Evolutionary conservation across 129 eudicot species (phyloP), one percentile per base, ranked within the genome.

Genomic region (Tanacetum coccineum): DNA sequence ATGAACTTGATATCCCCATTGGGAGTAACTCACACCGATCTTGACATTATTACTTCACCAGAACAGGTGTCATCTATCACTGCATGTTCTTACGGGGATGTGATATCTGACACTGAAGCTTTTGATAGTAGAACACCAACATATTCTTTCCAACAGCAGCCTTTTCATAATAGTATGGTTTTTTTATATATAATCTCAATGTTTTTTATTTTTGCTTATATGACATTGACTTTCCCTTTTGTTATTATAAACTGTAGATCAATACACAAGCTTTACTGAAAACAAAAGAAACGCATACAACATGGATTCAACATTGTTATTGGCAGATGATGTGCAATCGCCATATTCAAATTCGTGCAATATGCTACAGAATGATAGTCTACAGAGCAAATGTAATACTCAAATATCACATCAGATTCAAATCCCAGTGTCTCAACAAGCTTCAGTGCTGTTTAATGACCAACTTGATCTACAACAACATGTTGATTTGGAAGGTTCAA

Each of bases 51-150:
- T 68, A 40, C 82, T 62, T 86, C 87, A 70, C 86, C 84, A 19
- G 84, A 79, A 70, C 84, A 73, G 30, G 78, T 74, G 47, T 85
- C 91, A 46, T 65, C 84, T 48, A 59, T 85, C 68, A 81, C 85
- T 9, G 77, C 70, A 18, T 74, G 79, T 74, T 87, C 87, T 67
- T 68, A 79, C 39, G 70, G 71, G 32, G 85, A 79, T 59, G 57
- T 72, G 45, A n/a, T 58, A 67, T 67, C 83, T 22, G 79, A 75
- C 64, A 59, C 72, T 36, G 83, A 77, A 79, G 72, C 75, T 64
- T 74, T 66, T 74, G 87, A 81, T 26, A 69, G 66, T 64, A 83
- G 79, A 54, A 36, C 79, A 49, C 58, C 60, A 18, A 60, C 12
- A 25, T 32, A 64, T 26, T 67, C 79, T 44, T 67, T 64, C 50